Base-by-base conservation (phyloP, 2,329 filamentous ascomycete species). In the Simplicillium sp. region DNA sequence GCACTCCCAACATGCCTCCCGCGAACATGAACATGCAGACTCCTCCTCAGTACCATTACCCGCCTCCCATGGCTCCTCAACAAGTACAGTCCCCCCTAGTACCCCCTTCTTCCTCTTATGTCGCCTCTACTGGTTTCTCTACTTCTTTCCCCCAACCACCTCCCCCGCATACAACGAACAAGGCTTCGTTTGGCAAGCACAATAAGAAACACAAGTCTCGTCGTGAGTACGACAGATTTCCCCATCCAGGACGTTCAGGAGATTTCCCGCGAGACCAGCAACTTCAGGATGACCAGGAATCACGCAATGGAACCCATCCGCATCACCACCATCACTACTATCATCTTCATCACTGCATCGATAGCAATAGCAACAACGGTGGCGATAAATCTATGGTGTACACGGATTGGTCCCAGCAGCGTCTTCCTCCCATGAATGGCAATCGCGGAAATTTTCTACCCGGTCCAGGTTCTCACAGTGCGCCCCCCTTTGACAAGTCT, bases 1-100 rank as follows among this genome's bases (percentile, higher is more conserved):
- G 74, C 47, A 84, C 82, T 25, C 81, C 85, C 46, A 78, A 83
- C 66, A 80, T 80, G 80, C 74, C 58, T 42, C 67, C 71, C 34
- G 74, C 73, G 38, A 71, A 71, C 48, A 75, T 76, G 55, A 62
- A 56, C 37, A 84, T 85, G 63, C 71, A 71, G 60, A 71, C 71
- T 43, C 71, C 74, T 44, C 73, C 75, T 34, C 73, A 75, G 47
- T 84, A 81, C 66, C 77, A 77, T 49, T 76, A 75, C 45, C 67
- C 67, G 50, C 70, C 69, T 54, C 71, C 70, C 37, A 73, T 75
- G 59, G 81, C 72, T 60, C 58, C 71, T 62, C 61, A 75, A 61
- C 73, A 75, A 74, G 74, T 79, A 77, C 66, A 65, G 55, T 55
- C 56, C 65, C 70, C 65, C 57, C 57, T 67, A 57, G 58, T 57